These are phyloP conservation scores for Artemisia tridentata DNA, from an alignment of 129 eudicot genomes.

Conservation along the genomic window DNA sequence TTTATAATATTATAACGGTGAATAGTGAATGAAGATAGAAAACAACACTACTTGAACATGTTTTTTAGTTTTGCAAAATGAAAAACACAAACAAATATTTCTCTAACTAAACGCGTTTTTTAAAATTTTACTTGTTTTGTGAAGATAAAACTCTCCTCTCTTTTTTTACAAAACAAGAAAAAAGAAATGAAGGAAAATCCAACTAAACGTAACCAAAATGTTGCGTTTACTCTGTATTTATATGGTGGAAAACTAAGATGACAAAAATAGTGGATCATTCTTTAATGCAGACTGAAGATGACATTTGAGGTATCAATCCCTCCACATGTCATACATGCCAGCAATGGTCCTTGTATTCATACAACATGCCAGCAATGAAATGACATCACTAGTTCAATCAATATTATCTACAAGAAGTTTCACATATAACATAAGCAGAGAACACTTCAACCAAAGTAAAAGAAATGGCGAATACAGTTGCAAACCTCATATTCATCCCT, in stretches of 20 bases:
- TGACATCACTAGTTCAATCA: background rate
- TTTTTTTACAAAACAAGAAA: no score
- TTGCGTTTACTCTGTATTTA: no score
- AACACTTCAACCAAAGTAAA: constrained; percentile 3
- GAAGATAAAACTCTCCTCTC: no score
- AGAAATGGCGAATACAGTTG: constrained; percentile 21
- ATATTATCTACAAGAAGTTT: background rate
- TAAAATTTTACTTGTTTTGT: no score
- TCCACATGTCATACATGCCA: background rate
- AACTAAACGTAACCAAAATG: no score
- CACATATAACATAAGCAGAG: background rate
- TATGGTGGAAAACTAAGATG: background rate
- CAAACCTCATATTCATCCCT: constrained; percentile 44
- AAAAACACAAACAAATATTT: no score
- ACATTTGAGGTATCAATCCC: background rate
- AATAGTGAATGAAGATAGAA: no score
- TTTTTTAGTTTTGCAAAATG: no score
- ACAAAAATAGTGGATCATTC: background rate
- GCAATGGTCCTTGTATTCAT: background rate
- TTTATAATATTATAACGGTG: no score
- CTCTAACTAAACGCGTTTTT: no score
- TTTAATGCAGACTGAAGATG: background rate
- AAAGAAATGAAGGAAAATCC: no score
- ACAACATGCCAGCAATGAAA: background rate
- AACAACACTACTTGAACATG: no score